A percentile compares a stretch with the other conserved stretches of the same genome.
These are phyloP conservation scores for Bipolaris zeicola DNA, from an alignment of 2,329 filamentous ascomycete species.

Conservation along the genomic window DNA sequence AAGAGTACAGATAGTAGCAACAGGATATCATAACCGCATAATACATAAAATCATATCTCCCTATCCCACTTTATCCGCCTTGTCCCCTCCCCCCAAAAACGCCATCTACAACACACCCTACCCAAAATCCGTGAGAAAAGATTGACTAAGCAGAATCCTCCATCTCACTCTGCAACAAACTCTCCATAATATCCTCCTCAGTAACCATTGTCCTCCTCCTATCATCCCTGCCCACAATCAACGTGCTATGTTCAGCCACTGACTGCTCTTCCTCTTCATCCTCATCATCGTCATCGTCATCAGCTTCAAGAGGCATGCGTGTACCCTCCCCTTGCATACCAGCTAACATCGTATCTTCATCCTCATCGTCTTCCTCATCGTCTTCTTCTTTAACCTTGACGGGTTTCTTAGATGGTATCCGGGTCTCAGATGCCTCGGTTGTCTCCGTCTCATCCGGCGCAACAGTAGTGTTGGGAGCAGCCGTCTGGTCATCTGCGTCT, in stretches of 20 bases:
- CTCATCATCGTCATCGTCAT: conserved; percentile 31
- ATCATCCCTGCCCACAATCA: conserved; percentile 13
- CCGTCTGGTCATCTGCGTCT: conserved; percentile 13
- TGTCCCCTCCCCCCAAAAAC: neutral
- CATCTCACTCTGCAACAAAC: conserved; percentile 30
- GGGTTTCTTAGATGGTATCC: neutral
- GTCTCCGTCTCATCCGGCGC: conserved; percentile 14
- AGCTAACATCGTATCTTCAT: conserved; percentile 43
- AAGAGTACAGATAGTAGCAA: too few relatives aligned
- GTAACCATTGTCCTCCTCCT: conserved; percentile 25
- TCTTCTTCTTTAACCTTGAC: conserved; percentile 13
- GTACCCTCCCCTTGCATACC: conserved; percentile 45
- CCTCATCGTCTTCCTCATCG: conserved; percentile 28
- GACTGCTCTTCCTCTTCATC: conserved; percentile 20
- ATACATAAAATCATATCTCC: too few relatives aligned
- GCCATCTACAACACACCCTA: too few relatives aligned
- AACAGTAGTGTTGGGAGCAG: conserved; percentile 24
- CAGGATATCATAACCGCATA: too few relatives aligned
- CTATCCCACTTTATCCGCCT: too few relatives aligned
- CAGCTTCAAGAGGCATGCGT: conserved; percentile 39
- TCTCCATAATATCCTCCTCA: conserved; percentile 44
- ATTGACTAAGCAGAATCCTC: conserved; percentile 7
- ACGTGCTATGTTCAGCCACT: conserved; percentile 9
- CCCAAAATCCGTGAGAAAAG: neutral
- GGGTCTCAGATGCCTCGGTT: conserved; percentile 26